Conservation (phyloP, 2,329 filamentous ascomycete genomes). For the Aschersonia sp. region DNA sequence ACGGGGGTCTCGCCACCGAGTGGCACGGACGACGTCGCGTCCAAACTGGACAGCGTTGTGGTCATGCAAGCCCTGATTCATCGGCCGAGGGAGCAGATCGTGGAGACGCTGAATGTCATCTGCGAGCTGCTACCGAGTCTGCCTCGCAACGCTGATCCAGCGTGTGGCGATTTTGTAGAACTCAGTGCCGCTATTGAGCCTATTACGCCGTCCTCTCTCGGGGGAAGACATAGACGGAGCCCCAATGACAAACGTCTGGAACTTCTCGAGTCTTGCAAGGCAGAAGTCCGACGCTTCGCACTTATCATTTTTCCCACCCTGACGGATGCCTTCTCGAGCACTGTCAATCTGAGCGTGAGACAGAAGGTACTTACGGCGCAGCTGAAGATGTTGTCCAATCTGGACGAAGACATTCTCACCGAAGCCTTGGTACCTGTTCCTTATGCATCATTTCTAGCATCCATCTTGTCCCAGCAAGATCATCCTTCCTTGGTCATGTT, state of each 20-base stretch:
- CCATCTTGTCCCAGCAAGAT: slow-evolving; percentile 90
- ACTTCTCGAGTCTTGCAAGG: slow-evolving; percentile 66
- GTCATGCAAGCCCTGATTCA: slow-evolving; percentile 99
- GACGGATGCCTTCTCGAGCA: slow-evolving; percentile 94
- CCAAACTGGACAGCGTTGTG: slow-evolving; percentile 86
- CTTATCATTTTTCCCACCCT: slow-evolving; percentile 87
- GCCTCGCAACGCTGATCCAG: slow-evolving; percentile 36
- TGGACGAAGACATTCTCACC: slow-evolving; percentile 72
- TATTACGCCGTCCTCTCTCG: slow-evolving; percentile 20
- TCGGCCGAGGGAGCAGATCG: slow-evolving; percentile 86
- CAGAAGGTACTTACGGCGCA: slow-evolving; percentile 95
- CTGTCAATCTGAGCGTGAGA: slow-evolving; percentile 84
- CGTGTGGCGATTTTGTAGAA: slow-evolving; percentile 28
- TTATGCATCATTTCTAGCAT: slow-evolving; percentile 89
- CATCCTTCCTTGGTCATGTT: slow-evolving; percentile 76
- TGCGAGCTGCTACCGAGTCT: slow-evolving; percentile 81
- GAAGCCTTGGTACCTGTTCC: slow-evolving; percentile 79
- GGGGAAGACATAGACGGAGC: slow-evolving; percentile 22
- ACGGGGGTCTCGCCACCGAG: slow-evolving; percentile 86
- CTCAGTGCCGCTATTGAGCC: slow-evolving; percentile 23
- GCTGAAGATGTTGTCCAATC: slow-evolving; percentile 90
- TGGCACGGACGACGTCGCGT: slow-evolving; percentile 61
- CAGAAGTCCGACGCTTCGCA: slow-evolving; percentile 80
- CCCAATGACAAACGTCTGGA: slow-evolving; percentile 71
- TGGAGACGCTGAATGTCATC: slow-evolving; percentile 93